phyloP scores from a whole-genome alignment of 169 alveolate genomes.

The Fabrea salina region DNA sequence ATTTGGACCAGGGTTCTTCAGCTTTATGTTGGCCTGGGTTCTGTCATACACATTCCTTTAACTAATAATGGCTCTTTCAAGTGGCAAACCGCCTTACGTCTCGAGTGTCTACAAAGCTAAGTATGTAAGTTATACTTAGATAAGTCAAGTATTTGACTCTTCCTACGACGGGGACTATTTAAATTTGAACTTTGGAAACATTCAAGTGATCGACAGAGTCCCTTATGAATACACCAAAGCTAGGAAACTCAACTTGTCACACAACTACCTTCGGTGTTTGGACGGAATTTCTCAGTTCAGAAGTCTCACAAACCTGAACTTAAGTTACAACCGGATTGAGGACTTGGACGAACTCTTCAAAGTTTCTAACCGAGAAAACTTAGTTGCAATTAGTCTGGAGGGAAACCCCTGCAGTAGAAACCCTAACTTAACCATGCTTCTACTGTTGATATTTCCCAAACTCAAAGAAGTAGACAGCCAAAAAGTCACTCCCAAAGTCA shows the following conservation, averaged over 20 bases:
- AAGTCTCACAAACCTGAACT: not conserved
- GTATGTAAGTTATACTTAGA: too few relatives aligned
- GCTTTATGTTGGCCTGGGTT: slow-evolving; percentile 18
- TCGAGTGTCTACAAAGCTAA: too few relatives aligned
- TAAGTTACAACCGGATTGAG: not conserved
- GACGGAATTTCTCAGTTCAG: not conserved
- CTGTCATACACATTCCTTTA: slow-evolving; percentile 3
- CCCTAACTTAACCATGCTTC: not conserved
- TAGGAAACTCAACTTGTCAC: not conserved
- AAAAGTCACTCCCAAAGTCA: slow-evolving; percentile 2
- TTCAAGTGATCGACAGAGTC: not conserved
- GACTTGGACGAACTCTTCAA: not conserved
- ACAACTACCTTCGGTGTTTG: not conserved
- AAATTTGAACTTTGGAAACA: not conserved
- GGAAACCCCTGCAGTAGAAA: not conserved
- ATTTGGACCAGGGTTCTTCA: slow-evolving; percentile 7
- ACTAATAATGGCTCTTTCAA: too few relatives aligned
- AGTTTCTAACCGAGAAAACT: not conserved
- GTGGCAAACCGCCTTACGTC: too few relatives aligned
- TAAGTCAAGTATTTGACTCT: too few relatives aligned
- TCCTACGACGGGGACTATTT: not conserved
- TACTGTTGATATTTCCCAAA: not conserved
- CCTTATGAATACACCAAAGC: not conserved
- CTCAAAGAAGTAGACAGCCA: not conserved
- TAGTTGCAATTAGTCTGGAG: not conserved